Evolutionary conservation across 768 basidiomycete genomes (phyloP), one percentile per base, ranked within the genome.

Genomic region (Baorangia bicolor): DNA sequence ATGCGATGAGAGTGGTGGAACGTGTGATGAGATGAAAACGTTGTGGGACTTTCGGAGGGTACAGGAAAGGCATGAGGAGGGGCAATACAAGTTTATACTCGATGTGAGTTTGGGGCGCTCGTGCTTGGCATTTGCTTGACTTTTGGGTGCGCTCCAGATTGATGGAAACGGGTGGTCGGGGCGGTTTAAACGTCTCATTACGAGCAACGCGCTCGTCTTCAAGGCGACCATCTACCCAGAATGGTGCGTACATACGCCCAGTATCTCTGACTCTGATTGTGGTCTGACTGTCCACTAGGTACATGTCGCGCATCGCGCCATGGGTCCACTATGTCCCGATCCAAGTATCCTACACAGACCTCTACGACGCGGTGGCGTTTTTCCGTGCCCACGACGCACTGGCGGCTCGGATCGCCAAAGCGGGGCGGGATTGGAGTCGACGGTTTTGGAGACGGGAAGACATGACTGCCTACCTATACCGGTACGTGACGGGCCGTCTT

Each of bases 271-370:
- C 16, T 2, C 7, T 49, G 37, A 16, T 3, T 13, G 11, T 38
- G 45, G 18, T 14, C 23, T 51, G n/a, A 37, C 23, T 13, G 14
- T 27, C 23, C 10, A 7, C 10, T 58, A 84, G 83, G 83, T 86
- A 73, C 56, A 73, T 70, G 14, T 81, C 84, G 53, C 78, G 84
- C 12, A 73, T 85, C 42, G 77, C 74, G 30, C 85, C 87, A 0
- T 89, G 87, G 87, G 75, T 88, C 11, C 88, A 90, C 67, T 91
- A 90, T 64, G 77, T 90, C 1, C 88, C 88, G 2, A 74, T 90
- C 4, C 81, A 84, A 58, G 56, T 86, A 0, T 85, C 87, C 58
- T 78, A 86, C 12, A 77, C 80, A 0, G 88, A 91, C 68, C 68
- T 92, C 4, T 81, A 88, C 66, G 90, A 92, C 59, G 74, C 83